These are phyloP conservation scores for Ustilago trichophora DNA, from an alignment of 1,284 basidiomycete genomes.

Conservation along the genomic window DNA sequence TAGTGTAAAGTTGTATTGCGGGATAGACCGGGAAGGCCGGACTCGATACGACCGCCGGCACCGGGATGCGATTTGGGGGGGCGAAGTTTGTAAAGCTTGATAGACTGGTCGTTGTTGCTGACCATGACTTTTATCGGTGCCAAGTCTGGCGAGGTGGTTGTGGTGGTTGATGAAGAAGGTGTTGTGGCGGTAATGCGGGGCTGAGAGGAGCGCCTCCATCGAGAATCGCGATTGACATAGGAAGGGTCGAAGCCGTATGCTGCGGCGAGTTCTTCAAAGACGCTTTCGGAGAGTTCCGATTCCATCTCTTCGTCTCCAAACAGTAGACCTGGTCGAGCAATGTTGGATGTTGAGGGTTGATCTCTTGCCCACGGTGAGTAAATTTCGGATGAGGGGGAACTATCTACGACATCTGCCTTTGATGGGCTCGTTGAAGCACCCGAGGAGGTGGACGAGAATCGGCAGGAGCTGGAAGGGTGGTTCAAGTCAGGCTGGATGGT, in stretches of 20 bases:
- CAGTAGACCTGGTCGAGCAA: slow-evolving; percentile 25
- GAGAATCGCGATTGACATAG: slow-evolving; percentile 23
- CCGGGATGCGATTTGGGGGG: slow-evolving; percentile 50
- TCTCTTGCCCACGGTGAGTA: slow-evolving; percentile 29
- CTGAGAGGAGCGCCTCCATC: slow-evolving; percentile 16
- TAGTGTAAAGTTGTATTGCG: slow-evolving; percentile 44
- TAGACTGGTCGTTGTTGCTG: slow-evolving; percentile 81
- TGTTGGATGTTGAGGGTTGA: slow-evolving; percentile 11
- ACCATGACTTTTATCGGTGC: slow-evolving; percentile 71
- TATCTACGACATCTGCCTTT: slow-evolving; percentile 20
- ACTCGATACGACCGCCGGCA: slow-evolving; percentile 61
- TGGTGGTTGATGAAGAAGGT: neutral
- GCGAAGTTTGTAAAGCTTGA: slow-evolving; percentile 72
- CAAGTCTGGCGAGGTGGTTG: slow-evolving; percentile 1
- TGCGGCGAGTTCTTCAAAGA: slow-evolving; percentile 40
- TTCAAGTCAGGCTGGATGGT: slow-evolving; percentile 66
- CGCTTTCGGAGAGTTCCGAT: slow-evolving; percentile 35
- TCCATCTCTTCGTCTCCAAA: slow-evolving; percentile 45
- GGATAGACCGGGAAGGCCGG: slow-evolving; percentile 72
- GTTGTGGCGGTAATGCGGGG: neutral
- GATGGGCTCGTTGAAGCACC: slow-evolving; percentile 1
- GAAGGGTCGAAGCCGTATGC: slow-evolving; percentile 39
- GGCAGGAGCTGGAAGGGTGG: slow-evolving; percentile 2
- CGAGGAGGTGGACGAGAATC: neutral
- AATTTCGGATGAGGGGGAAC: neutral